These are phyloP conservation scores for Phytophthora pini DNA, from an alignment of 352 stramenopile species.

Conservation along the genomic window DNA sequence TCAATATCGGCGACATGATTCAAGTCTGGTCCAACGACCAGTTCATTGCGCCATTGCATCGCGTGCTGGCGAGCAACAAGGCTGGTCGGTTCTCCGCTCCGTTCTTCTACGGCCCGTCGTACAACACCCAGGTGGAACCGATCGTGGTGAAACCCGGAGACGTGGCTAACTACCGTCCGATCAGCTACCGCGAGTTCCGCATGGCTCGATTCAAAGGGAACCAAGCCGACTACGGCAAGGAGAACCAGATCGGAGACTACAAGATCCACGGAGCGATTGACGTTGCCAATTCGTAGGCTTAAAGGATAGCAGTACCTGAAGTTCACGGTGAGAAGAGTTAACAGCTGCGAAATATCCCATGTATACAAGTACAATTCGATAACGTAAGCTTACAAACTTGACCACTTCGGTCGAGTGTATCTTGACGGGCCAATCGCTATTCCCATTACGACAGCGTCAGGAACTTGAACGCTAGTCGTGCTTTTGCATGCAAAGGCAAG, in stretches of 20 bases:
- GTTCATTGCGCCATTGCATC: constrained; percentile 58
- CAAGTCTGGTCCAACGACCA: constrained; percentile 64
- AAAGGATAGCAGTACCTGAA: not conserved
- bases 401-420: too few relatives aligned
- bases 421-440: not conserved
- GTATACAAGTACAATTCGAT: not conserved
- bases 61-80: constrained; percentile 43
- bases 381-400: not conserved
- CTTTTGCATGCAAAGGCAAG: too few relatives aligned
- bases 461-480: not conserved
- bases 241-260: constrained; percentile 17
- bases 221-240: constrained; percentile 6
- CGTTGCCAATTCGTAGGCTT: constrained; percentile 3
- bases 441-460: not conserved
- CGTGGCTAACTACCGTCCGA: constrained; percentile 72
- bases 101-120: constrained; percentile 73
- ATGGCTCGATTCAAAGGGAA: constrained; percentile 5
- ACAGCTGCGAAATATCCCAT: not conserved
- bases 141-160: constrained; percentile 43
- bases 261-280: constrained; percentile 7
- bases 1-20: constrained; percentile 72
- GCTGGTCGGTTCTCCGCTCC: constrained; percentile 50
- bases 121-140: constrained; percentile 54
- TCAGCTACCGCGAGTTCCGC: constrained; percentile 66
- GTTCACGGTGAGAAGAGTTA: not conserved